Conservation (phyloP, 1,139 yeast species). For the Spathaspora sp. region DNA sequence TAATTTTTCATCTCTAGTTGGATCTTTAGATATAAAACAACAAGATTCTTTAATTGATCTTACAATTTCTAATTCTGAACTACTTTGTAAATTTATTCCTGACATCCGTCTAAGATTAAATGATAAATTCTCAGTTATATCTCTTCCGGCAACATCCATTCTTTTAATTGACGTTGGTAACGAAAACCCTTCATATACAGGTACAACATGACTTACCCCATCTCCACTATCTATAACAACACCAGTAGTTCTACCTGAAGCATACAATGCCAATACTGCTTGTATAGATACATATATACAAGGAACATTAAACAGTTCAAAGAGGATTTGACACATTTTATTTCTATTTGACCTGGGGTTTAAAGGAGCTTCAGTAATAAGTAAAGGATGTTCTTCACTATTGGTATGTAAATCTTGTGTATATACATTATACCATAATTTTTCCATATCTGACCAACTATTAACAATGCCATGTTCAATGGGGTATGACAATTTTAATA, state of each 20-base stretch:
- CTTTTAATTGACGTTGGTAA: constrained; percentile 72
- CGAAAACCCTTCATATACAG: constrained; percentile 87
- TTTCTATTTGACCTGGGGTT: constrained; percentile 75
- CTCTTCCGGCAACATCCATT: constrained; percentile 84
- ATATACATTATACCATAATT: constrained; percentile 67
- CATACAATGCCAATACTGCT: constrained; percentile 81
- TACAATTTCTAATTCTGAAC: constrained; percentile 82
- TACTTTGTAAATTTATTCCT: constrained; percentile 61
- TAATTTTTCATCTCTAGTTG: constrained; percentile 62
- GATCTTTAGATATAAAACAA: constrained; percentile 71
- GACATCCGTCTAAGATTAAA: constrained; percentile 59
- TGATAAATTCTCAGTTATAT: constrained; percentile 75
- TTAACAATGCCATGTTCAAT: constrained; percentile 78
- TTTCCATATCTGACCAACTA: constrained; percentile 87
- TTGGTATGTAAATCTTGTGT: constrained; percentile 54
- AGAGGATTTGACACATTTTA: constrained; percentile 70
- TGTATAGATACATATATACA: constrained; percentile 82
- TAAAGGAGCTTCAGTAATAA: constrained; percentile 87
- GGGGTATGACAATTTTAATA: constrained; percentile 69
- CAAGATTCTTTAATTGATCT: constrained; percentile 73
- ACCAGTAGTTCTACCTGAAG: constrained; percentile 90
- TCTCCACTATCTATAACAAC: constrained; percentile 89
- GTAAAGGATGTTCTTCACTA: constrained; percentile 56
- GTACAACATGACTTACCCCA: constrained; percentile 86
- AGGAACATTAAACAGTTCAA: constrained; percentile 85